Evolutionary conservation across 495 filamentous ascomycete genomes (phyloP).

Genomic region (Tricharina praecox): DNA sequence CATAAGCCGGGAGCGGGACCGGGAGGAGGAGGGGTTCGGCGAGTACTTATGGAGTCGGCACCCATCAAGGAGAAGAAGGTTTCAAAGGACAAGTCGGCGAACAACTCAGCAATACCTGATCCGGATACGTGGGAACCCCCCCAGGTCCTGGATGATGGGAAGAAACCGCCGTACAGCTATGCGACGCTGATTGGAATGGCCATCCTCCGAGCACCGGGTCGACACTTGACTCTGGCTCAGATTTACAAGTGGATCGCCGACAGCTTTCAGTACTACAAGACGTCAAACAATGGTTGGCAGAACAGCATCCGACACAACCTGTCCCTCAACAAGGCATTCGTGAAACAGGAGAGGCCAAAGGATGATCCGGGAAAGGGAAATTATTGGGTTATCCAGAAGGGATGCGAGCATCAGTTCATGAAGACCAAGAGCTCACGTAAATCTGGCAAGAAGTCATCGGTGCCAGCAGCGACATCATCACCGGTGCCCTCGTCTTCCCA

Average conservation of each 20-base stretch:
- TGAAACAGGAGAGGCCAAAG: constrained; percentile 89
- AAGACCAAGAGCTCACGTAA: constrained; percentile 58
- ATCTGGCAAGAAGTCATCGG: background rate
- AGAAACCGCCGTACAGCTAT: constrained; percentile 82
- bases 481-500: background rate
- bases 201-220: constrained; percentile 70
- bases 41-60: constrained; percentile 53
- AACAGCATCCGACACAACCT: constrained; percentile 98
- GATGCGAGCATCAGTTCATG: constrained; percentile 71
- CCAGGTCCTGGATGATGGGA: constrained; percentile 64
- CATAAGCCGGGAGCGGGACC: constrained; percentile 47
- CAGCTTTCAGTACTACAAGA: constrained; percentile 72
- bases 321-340: constrained; percentile 93
- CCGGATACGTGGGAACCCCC: constrained; percentile 32
- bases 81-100: constrained; percentile 19
- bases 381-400: constrained; percentile 87
- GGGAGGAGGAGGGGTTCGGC: constrained; percentile 46
- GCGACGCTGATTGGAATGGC: constrained; percentile 95
- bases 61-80: constrained; percentile 53
- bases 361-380: constrained; percentile 98
- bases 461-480: background rate
- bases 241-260: constrained; percentile 99
- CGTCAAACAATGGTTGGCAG: constrained; percentile 79
- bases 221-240: constrained; percentile 77
- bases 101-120: constrained; percentile 11